phyloP scores from a whole-genome alignment of 176 grass and related monocot species.

The Guadua angustifolia region DNA sequence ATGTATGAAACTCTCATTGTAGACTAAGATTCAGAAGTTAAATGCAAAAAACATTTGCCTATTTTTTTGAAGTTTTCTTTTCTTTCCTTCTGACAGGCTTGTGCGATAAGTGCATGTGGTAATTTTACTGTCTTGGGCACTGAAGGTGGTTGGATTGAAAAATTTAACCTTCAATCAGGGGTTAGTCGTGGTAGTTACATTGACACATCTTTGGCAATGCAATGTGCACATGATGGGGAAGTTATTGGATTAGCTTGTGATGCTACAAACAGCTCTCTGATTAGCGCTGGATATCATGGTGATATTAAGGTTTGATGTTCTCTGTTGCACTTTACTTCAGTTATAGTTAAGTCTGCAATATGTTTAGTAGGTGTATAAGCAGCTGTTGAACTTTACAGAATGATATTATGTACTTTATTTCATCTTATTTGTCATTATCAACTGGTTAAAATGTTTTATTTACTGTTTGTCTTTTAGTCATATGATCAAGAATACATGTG shows the following conservation, averaged over 20 bases:
- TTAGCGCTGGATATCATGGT: conserved; percentile 87
- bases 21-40: conserved; percentile 18
- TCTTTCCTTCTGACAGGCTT: conserved; percentile 60
- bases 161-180: conserved; percentile 95
- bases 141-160: conserved; percentile 92
- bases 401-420: neutral
- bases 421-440: conserved; percentile 14
- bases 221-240: conserved; percentile 85
- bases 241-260: conserved; percentile 91
- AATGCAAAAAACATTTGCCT: conserved; percentile 4
- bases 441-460: neutral
- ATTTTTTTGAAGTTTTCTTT: conserved; percentile 25
- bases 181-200: conserved; percentile 77
- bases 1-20: neutral
- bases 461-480: conserved; percentile 22
- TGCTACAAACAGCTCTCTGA: conserved; percentile 80
- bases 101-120: conserved; percentile 96
- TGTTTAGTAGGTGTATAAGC: neutral
- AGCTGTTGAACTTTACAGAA: neutral
- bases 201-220: conserved; percentile 54
- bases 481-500: conserved; percentile 25
- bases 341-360: neutral
- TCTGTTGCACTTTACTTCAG: conserved; percentile 6
- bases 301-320: conserved; percentile 76
- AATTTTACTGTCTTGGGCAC: conserved; percentile 92